phyloP scores from a whole-genome alignment of 2,329 filamentous ascomycete species.

The Plenodomus biglobosus region DNA sequence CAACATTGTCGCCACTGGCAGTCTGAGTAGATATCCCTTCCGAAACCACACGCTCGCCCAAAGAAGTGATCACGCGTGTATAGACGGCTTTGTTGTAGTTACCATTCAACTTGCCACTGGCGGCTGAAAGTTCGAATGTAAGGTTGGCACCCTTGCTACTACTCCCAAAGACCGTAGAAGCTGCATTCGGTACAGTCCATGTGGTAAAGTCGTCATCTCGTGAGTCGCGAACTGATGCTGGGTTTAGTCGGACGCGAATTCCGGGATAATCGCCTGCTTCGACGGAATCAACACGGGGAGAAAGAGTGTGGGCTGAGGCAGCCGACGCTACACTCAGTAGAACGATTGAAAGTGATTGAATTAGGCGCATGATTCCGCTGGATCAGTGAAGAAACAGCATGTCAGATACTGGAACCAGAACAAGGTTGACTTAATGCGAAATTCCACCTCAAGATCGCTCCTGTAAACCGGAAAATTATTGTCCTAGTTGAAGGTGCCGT shows the following conservation, averaged over 20 bases:
- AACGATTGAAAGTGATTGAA: neutral
- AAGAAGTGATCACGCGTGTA: constrained; percentile 25
- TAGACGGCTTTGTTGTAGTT: constrained; percentile 29
- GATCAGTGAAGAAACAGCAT: neutral
- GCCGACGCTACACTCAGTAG: constrained; percentile 1
- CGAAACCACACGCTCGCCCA: constrained; percentile 34
- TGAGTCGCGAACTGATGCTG: constrained; percentile 11
- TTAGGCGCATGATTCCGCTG: neutral
- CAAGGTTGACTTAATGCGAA: neutral
- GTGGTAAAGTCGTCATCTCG: constrained; percentile 13
- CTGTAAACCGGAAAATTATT: neutral
- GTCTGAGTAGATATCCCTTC: constrained; percentile 31
- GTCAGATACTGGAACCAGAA: neutral
- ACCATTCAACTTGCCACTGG: constrained; percentile 20
- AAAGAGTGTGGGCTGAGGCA: neutral
- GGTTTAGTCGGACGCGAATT: constrained; percentile 16
- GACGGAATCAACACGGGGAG: neutral
- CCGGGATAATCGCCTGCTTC: neutral
- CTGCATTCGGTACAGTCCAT: constrained; percentile 13
- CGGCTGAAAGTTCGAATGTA: constrained; percentile 10
- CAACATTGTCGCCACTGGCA: constrained; percentile 16
- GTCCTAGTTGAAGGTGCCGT: neutral
- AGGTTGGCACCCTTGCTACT: neutral
- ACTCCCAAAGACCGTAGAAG: constrained; percentile 3
- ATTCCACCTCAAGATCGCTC: neutral